phyloP scores from a whole-genome alignment of 257 asterid species.

The Solanum infundibuliforme region DNA sequence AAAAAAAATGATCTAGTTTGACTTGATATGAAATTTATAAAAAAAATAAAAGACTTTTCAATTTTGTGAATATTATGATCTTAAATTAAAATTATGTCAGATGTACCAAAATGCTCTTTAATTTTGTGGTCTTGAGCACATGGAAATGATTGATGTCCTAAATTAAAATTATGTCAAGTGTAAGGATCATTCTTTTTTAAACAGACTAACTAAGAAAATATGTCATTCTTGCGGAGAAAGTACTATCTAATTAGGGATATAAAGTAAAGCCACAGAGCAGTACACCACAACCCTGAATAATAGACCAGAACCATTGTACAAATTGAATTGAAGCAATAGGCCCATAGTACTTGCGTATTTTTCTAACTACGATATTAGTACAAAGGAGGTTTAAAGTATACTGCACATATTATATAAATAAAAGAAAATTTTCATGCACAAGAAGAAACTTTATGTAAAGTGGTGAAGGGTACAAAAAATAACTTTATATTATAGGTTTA shows the following conservation, averaged over 20 bases:
- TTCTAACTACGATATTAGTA: background rate
- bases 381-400: background rate
- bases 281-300: background rate
- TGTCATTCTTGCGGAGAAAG: background rate
- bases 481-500: background rate
- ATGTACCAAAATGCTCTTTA: too few species aligned
- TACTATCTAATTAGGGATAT: background rate
- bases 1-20: too few species aligned
- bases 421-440: background rate
- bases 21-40: too few species aligned
- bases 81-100: too few species aligned
- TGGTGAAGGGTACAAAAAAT: background rate
- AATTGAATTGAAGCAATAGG: background rate
- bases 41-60: too few species aligned
- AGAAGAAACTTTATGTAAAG: background rate
- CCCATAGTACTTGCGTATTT: background rate
- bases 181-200: fast-evolving
- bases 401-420: background rate
- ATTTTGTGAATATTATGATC: too few species aligned
- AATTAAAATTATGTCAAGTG: too few species aligned
- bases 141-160: too few species aligned
- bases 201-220: too few species aligned
- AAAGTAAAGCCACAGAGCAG: background rate
- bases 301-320: background rate
- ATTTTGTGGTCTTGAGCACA: background rate